These are phyloP conservation scores for Fusarium sororula DNA, from an alignment of 2,329 filamentous ascomycete genomes.

Conservation along the genomic window DNA sequence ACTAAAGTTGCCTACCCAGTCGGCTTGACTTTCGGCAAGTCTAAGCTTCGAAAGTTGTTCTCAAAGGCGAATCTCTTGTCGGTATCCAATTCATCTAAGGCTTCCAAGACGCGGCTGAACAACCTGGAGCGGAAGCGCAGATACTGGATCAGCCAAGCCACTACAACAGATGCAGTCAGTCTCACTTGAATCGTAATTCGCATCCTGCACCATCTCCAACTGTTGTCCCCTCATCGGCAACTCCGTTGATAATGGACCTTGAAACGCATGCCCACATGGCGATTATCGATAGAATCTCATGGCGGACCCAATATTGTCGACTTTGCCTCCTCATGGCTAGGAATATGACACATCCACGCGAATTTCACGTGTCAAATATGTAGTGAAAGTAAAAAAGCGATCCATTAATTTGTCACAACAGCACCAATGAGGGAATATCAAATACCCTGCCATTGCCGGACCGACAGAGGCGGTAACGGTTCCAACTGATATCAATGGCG, in stretches of 20 bases:
- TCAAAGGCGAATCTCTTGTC: conserved; percentile 5
- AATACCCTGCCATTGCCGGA: conserved; percentile 2
- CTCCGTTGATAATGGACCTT: conserved; percentile 6
- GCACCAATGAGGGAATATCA: conserved; percentile 11
- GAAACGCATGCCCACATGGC: conserved; percentile 19
- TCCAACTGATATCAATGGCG: background rate
- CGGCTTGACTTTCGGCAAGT: background rate
- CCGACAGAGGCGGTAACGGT: conserved; percentile 17
- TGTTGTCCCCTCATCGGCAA: conserved; percentile 5
- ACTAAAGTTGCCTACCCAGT: conserved; percentile 1
- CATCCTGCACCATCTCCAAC: background rate
- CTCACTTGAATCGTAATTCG: conserved; percentile 17
- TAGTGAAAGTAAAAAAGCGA: background rate
- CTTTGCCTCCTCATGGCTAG: conserved; percentile 23
- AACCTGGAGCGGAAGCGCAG: background rate
- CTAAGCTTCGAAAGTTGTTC: background rate
- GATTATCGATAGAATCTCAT: background rate
- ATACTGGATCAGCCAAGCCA: background rate
- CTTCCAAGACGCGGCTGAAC: conserved; percentile 6
- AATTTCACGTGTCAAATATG: conserved; percentile 26
- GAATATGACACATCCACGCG: conserved; percentile 24
- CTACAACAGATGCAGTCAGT: background rate
- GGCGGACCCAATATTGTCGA: background rate
- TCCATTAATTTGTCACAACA: background rate
- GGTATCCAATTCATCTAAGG: background rate